A percentile compares a stretch with the other conserved stretches of the same genome.
Evolutionary conservation across 148 eudicot species (phyloP).

Genomic region (Nepenthes gracilis): DNA sequence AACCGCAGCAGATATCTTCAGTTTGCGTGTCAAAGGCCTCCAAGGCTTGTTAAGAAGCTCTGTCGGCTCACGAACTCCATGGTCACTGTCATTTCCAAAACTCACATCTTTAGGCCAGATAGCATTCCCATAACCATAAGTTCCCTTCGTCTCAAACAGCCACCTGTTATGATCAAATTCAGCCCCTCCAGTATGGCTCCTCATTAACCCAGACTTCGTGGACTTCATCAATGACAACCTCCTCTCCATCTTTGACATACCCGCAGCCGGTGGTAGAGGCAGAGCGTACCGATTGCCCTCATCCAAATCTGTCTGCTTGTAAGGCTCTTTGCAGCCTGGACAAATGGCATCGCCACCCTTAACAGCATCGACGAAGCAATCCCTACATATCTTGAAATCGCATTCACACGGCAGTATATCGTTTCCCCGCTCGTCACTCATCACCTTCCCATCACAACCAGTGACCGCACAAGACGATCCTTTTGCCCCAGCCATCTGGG

Average conservation of each 20-base stretch:
- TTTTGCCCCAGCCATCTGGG: slow-evolving; percentile 94
- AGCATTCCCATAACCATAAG: slow-evolving; percentile 96
- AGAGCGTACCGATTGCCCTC: slow-evolving; percentile 26
- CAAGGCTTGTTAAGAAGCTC: slow-evolving; percentile 77
- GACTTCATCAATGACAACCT: slow-evolving; percentile 83
- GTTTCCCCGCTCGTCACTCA: slow-evolving; percentile 77
- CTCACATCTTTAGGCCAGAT: slow-evolving; percentile 79
- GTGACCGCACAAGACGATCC: slow-evolving; percentile 71
- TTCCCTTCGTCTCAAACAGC: slow-evolving; percentile 95
- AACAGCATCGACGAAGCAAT: slow-evolving; percentile 76
- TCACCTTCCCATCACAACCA: slow-evolving; percentile 94
- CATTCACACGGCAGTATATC: slow-evolving; percentile 97
- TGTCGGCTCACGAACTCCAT: slow-evolving; percentile 26
- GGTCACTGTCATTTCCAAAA: slow-evolving; percentile 27
- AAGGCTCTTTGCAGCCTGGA: slow-evolving; percentile 88
- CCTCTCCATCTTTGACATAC: slow-evolving; percentile 56
- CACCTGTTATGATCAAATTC: slow-evolving; percentile 91
- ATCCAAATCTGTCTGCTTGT: slow-evolving; percentile 66
- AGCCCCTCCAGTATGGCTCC: slow-evolving; percentile 44
- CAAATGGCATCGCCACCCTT: slow-evolving; percentile 76
- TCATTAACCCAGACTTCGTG: slow-evolving; percentile 41
- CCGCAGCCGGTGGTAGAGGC: slow-evolving; percentile 41
- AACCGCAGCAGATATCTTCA: slow-evolving; percentile 77
- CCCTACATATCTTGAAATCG: slow-evolving; percentile 91
- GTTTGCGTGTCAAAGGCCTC: slow-evolving; percentile 93